Base-by-base conservation (phyloP, 495 filamentous ascomycete genomes). In the Tuber calosporum region DNA sequence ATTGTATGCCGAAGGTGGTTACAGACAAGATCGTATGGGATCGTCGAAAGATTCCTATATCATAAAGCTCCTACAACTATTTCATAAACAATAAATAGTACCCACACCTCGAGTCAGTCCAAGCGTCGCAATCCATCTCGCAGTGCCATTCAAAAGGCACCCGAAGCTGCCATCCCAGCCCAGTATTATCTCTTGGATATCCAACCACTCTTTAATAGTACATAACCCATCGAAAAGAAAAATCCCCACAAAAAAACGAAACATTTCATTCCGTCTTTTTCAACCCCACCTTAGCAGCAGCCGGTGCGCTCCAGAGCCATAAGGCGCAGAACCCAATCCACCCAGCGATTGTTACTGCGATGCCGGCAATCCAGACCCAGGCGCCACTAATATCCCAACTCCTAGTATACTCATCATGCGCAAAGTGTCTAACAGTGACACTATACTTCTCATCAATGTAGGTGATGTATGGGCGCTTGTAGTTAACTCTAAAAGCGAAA, bases 401-500 rank as follows among this genome's bases (percentile, higher is more conserved):
- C 79, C 95, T 87, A 66, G 93, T 92, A 87, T 91, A 99, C 84
- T 99, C 95, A 80, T 99, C 89, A 85, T 99, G 95, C 11, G 95
- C 95, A 82, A 95, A 95, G 84, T 99, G 95, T 36, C 95, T 87
- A 34, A 98, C 92, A 0, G 94, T 95, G 37, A 98, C 93, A 41
- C 93, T 93, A 77, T 90, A 88, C 88, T 97, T 99, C 86, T 97
- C 93, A 80, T 97, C 95, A 69, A 99, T 82, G 81, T 89, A 90
- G 81, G 89, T 94, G 76, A 95, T 81, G 86, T 97, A 96, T 2
- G 96, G 93, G 4, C 95, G 90, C 85, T 94, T 94, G 86, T 97
- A 97, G 86, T 97, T 94, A 80, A 97, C 87, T 82, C 88, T 88
- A 88, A 98, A 97, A 81, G 94, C 93, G 87, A 97, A 98, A 82